Evolutionary conservation across 2,329 filamentous ascomycete genomes (phyloP), one percentile per base, ranked within the genome.

Genomic region (Aspergillus sp.): DNA sequence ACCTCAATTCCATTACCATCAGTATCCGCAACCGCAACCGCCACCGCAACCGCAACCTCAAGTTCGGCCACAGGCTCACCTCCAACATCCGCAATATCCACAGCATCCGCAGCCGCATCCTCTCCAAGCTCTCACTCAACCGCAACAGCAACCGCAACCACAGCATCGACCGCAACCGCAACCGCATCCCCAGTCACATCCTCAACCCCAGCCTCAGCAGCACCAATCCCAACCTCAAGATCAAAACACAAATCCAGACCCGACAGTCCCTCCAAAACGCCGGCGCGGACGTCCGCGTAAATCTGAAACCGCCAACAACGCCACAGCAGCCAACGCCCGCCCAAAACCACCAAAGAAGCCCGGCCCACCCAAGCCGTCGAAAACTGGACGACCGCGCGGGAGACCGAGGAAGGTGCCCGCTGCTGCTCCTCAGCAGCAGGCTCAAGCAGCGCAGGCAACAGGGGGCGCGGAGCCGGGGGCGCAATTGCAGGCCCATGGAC

Each of bases 351-450:
- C 52, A 2, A 52, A 54, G n/a, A 54, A 52, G 29, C 53, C 54
- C 7, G 59, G 60, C 9, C 41, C 41, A 29, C 32, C 42, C 9
- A 44, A 44, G 12, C 42, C 42, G 6, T 36, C 42, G 26, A 38
- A 38, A 4, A 65, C 61, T 0, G 62, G 62, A 5, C 57, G 63
- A 7, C 62, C 61, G 9, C 62, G 63, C 29, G 63, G 63, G 12
- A 54, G 63, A 41, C 63, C 63, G 44, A 61, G 61, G 5, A 66
- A 66, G 48, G 33, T 32, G 8, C 12, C 9, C 12, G 19, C 27
- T 26, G 42, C 26, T 10, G 32, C 42, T 27, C n/a, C 12, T 8
- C 50, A 47, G 43, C 29, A 28, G 4, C 36, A 41, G 30, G 7
- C 32, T 8, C 38, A 41, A 19, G 19, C 38, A 40, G n/a, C 5